phyloP scores from a whole-genome alignment of 1,284 basidiomycete genomes.

The Rhodotorula sp. region DNA sequence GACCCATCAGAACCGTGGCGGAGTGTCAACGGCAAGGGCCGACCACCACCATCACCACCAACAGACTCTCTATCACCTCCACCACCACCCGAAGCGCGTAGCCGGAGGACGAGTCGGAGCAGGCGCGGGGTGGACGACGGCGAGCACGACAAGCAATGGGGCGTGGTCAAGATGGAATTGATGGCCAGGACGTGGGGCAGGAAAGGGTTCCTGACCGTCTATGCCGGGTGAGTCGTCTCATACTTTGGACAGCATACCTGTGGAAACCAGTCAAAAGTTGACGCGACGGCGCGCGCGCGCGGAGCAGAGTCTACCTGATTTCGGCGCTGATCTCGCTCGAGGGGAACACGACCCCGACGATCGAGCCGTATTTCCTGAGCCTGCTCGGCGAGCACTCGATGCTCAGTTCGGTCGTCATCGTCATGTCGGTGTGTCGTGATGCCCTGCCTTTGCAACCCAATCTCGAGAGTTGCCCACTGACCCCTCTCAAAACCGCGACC shows the following conservation, averaged over 20 bases:
- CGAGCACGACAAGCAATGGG: constrained; percentile 36
- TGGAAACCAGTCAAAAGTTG: not conserved
- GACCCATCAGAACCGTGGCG: constrained; percentile 1
- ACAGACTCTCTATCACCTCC: too few species aligned
- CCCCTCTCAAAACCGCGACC: too few species aligned
- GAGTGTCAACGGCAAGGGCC: not conserved
- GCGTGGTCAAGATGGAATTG: constrained; percentile 39
- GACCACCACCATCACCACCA: not conserved
- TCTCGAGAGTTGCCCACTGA: not conserved
- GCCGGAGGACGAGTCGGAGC: too few species aligned
- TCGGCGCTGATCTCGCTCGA: constrained; percentile 42
- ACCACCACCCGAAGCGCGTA: too few species aligned
- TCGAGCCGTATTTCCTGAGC: constrained; percentile 47
- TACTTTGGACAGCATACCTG: too few species aligned
- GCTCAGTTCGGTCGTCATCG: constrained; percentile 43
- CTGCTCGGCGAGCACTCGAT: constrained; percentile 43
- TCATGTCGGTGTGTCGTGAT: constrained; percentile 39
- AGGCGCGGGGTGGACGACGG: not conserved
- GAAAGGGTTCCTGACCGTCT: constrained; percentile 34
- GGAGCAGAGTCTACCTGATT: constrained; percentile 34
- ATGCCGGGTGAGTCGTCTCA: constrained; percentile 24
- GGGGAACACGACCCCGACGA: constrained; percentile 43
- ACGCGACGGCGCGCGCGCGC: accelerated
- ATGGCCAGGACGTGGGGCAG: constrained; percentile 33
- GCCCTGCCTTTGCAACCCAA: not conserved